These are phyloP conservation scores for Colletotrichum euphorbiae DNA, from an alignment of 2,329 filamentous ascomycete species.

Conservation along the genomic window DNA sequence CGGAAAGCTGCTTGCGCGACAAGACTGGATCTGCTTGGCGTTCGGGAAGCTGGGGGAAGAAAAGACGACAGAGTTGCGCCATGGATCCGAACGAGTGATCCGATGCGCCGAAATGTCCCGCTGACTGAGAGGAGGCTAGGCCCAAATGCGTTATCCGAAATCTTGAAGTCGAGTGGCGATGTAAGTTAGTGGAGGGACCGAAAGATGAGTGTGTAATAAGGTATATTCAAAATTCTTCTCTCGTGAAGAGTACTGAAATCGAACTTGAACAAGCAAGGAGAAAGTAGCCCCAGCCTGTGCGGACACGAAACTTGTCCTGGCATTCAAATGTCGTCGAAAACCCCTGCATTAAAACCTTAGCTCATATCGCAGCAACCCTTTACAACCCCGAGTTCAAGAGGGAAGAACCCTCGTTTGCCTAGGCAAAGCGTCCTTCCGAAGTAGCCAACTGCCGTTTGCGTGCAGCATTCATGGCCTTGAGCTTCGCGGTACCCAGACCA, in stretches of 20 bases:
- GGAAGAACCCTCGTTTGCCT: background rate
- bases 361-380: background rate
- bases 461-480: constrained; percentile 73
- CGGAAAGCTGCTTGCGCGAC: constrained; percentile 10
- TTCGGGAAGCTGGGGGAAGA: background rate
- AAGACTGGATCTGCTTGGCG: background rate
- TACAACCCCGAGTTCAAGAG: background rate
- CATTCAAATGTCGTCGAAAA: background rate
- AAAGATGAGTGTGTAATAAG: background rate
- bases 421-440: constrained; percentile 1
- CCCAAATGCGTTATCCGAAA: background rate
- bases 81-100: no score
- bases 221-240: constrained; percentile 9
- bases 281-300: background rate
- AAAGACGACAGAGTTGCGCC: constrained; percentile 5
- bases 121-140: background rate
- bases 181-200: background rate
- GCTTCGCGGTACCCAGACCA: constrained; percentile 87
- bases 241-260: background rate
- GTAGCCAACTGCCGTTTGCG: constrained; percentile 50
- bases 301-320: constrained; percentile 1
- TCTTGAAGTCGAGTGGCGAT: accelerated
- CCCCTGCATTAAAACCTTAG: constrained; percentile 21
- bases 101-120: constrained; percentile 1
- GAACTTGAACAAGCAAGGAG: background rate